Percentiles rank a stretch among this genome's conserved stretches.
phyloP scores from a whole-genome alignment of 169 alveolate species.

The Theileria annulata region DNA sequence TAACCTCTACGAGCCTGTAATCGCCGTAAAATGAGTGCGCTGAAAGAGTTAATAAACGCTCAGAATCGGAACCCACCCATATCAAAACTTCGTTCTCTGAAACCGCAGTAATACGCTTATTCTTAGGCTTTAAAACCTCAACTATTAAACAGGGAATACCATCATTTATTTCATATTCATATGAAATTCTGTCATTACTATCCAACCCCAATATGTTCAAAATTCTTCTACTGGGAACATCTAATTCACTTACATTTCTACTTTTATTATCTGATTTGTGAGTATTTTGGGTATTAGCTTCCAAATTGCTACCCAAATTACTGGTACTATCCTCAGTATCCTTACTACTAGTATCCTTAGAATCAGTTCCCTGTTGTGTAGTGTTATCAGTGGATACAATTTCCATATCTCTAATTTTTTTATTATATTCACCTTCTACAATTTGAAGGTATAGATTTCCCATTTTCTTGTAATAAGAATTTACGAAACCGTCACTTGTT shows the following conservation, averaged over 20 bases:
- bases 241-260: background rate
- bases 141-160: constrained; percentile 6
- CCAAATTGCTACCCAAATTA: background rate
- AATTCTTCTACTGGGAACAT: background rate
- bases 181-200: background rate
- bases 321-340: too few species aligned
- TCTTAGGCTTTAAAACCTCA: background rate
- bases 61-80: background rate
- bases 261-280: background rate
- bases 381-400: background rate
- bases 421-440: background rate
- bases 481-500: background rate
- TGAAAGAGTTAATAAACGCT: background rate
- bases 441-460: background rate
- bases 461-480: background rate
- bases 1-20: background rate
- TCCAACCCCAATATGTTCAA: background rate
- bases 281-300: background rate
- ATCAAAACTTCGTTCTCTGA: background rate
- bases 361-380: too few species aligned
- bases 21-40: constrained; percentile 9
- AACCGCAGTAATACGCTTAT: background rate
- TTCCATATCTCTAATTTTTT: background rate
- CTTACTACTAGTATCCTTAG: too few species aligned
- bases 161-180: constrained; percentile 9